Evolutionary conservation across 2,329 filamentous ascomycete species (phyloP), one percentile per base, ranked within the genome.

Genomic region (Drechslerella stenobrocha): DNA sequence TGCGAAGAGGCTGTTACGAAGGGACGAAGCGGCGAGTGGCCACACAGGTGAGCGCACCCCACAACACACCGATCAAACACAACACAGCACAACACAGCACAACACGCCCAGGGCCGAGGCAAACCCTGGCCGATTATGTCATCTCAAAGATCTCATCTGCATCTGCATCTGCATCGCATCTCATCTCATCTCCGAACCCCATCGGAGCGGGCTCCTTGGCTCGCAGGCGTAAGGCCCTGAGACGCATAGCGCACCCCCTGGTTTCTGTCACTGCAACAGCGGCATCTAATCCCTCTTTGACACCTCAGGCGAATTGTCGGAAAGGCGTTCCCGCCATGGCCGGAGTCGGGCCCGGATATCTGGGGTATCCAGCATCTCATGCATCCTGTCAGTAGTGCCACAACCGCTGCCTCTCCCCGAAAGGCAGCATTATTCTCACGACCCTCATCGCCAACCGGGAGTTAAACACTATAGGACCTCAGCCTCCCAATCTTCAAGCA

Each of bases 331-430:
- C 70, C 70, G 8, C 70, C 70, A 26, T 71, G 70, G 70, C 70
- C 70, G 15, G 28, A 51, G 8, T 55, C 55, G 15, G 70, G 56
- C 8, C 55, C 55, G 24, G 70, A 70, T 52, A 67, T 71, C 32
- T 71, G 70, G 70, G 70, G 70, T 7, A 63, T 71, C 51, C 66
- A 70, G 52, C 70, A 71, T 53, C 59, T 71, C 34, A 58, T 71
- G 66, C 70, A 71, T 52, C 63, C 63, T 26, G 63, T 67, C 13
- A 52, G 63, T 56, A 13, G n/a, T n/a, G 15, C 15, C 18, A 42
- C 6, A 13, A 18, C 35, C 32, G 18, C 40, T 22, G 26, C 28
- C 28, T 30, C 28, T 30, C 11, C 11, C 5, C 24, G 30, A 28
- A 22, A 11, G 20, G 13, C 22, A 13, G 32, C 9, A n/a, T 3